phyloP scores from a whole-genome alignment of 805 yeast species.

The Candida hispaniensis region DNA sequence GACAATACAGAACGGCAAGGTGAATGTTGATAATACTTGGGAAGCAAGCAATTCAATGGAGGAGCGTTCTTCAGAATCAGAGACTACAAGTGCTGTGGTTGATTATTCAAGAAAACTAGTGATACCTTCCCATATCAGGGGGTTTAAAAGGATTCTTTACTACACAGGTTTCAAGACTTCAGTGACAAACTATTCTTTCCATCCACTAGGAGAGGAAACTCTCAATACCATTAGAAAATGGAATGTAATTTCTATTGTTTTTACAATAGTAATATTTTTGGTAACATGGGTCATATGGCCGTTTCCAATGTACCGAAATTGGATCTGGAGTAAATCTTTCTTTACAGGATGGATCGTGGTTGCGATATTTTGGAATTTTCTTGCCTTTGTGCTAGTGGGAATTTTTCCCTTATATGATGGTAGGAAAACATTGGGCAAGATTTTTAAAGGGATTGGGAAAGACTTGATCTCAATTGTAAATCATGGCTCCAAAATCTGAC shows the following conservation, averaged over 20 bases:
- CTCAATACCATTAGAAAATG: constrained; percentile 16
- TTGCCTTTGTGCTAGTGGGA: constrained; percentile 29
- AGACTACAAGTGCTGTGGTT: no score
- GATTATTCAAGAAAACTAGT: no score
- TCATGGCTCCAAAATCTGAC: no score
- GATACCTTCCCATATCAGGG: constrained; percentile 2
- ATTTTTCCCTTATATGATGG: constrained; percentile 43
- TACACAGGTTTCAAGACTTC: constrained; percentile 12
- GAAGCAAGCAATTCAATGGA: no score
- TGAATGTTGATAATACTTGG: no score
- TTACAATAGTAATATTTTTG: constrained; percentile 31
- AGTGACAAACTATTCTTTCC: constrained; percentile 13
- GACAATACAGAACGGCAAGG: no score
- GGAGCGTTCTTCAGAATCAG: no score
- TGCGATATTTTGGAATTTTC: constrained; percentile 57
- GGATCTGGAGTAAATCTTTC: constrained; percentile 55
- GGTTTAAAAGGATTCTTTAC: constrained; percentile 8
- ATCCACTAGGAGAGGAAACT: constrained; percentile 16
- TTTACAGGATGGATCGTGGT: constrained; percentile 77
- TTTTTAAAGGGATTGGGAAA: constrained; percentile 1
- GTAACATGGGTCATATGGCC: constrained; percentile 64
- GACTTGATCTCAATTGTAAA: no score
- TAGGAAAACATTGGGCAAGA: constrained; percentile 19
- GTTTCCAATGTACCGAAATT: constrained; percentile 67
- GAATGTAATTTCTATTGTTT: constrained; percentile 15